Conservation (phyloP, 2,329 filamentous ascomycete species). For the Fusarium transvaalense region DNA sequence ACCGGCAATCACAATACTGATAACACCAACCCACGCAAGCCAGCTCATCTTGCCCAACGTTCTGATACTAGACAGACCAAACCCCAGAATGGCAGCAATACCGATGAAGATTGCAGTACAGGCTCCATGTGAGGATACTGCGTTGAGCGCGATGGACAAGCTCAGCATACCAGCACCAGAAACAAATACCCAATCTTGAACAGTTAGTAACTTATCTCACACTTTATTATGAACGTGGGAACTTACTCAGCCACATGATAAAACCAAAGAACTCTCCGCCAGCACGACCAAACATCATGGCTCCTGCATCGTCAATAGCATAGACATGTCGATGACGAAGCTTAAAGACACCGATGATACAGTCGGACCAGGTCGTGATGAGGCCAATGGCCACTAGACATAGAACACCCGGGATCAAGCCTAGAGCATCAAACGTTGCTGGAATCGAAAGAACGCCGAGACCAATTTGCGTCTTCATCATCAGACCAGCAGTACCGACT, state of each 20-base stretch:
- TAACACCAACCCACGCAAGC: conserved; percentile 48
- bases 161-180: conserved; percentile 43
- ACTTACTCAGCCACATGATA: conserved; percentile 54
- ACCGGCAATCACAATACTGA: conserved; percentile 33
- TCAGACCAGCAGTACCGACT: conserved; percentile 58
- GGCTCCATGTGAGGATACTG: conserved; percentile 54
- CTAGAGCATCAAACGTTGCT: conserved; percentile 58
- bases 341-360: conserved; percentile 65
- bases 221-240: fast-evolving
- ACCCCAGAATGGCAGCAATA: conserved; percentile 48
- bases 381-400: conserved; percentile 55
- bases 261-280: conserved; percentile 59
- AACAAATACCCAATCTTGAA: conserved; percentile 34
- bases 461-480: conserved; percentile 63
- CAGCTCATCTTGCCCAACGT: conserved; percentile 51
- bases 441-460: conserved; percentile 63
- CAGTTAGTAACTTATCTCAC: neutral
- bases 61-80: conserved; percentile 50
- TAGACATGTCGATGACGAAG: conserved; percentile 64
- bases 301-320: conserved; percentile 65
- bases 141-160: conserved; percentile 56
- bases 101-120: conserved; percentile 57
- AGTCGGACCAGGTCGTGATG: conserved; percentile 64
- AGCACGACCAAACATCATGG: conserved; percentile 60
- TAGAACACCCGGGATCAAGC: conserved; percentile 62